Evolutionary conservation across 768 basidiomycete species (phyloP), one percentile per base, ranked within the genome.

Genomic region (Amanita jacksonii): DNA sequence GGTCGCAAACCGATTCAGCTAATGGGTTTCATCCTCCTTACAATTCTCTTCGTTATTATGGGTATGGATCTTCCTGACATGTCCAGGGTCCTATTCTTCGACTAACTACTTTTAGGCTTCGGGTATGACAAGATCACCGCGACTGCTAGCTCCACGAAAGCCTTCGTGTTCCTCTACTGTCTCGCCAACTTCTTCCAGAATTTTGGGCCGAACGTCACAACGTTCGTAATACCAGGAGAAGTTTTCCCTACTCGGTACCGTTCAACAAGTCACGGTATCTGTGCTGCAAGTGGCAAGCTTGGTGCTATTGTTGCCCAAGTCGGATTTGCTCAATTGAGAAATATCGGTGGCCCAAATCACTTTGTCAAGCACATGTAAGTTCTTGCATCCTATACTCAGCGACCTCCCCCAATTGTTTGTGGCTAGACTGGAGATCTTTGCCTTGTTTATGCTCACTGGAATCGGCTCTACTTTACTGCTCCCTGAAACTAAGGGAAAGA

Each of bases 111-210:
- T n/a, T 23, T 46, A 81, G 81, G 84, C 49, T 86, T 85, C 57
- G 80, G 64, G 12, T 86, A 73, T 50, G 68, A 82, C 56, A 70
- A 65, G 52, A 68, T 79, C 42, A 78, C 36, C 38, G 67, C 70
- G 23, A 72, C 68, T 1, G 3, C 51, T 2, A 8, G 58, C 2
- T 58, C 64, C 15, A 69, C 38, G 12, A 75, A 76, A 27, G 85
- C 70, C 2, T 89, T 91, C 58, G 79, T 87, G 38, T 81, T 84
- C 65, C 73, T 87, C 20, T 91, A 90, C 66, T 85, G 85, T 58
- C 66, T 91, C n/a, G 74, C 85, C 53, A 83, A 85, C 58, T 88
- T 88, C 67, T 87, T 89, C 81, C 82, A 86, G 66, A 90, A 90
- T 64, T 90, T 88, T 49, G 87, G 85, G 1, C 84, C 81, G 8